Percentiles rank a stretch among this genome's conserved stretches.
phyloP scores from a whole-genome alignment of 148 eudicot species.

The Camellia japonica region DNA sequence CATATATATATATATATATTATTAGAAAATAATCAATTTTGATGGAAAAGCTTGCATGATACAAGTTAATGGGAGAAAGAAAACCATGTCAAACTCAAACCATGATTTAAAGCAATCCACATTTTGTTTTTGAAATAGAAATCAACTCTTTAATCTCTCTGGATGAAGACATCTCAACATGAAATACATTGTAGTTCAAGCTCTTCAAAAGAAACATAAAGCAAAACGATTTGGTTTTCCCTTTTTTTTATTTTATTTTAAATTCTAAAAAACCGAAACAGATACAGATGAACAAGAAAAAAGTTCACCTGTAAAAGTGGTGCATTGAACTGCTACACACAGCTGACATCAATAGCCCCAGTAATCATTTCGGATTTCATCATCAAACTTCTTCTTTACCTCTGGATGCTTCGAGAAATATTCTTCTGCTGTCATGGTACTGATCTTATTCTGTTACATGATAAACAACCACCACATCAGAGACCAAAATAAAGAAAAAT shows the following conservation, averaged over 20 bases:
- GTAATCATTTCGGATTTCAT: slow-evolving; percentile 91
- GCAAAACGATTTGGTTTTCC: slow-evolving; percentile 10
- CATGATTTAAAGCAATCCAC: background rate
- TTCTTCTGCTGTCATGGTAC: slow-evolving; percentile 99
- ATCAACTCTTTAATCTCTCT: background rate
- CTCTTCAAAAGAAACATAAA: slow-evolving; percentile 1
- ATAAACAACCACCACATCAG: background rate
- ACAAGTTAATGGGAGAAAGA: background rate
- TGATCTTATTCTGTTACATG: slow-evolving; percentile 63
- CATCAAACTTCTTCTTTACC: slow-evolving; percentile 93
- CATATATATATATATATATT: too few relatives aligned
- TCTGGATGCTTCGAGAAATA: slow-evolving; percentile 96
- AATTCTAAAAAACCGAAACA: slow-evolving; percentile 13
- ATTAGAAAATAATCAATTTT: background rate
- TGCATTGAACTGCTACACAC: slow-evolving; percentile 14
- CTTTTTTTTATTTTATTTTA: background rate
- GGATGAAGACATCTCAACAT: slow-evolving; percentile 6
- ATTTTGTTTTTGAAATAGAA: background rate
- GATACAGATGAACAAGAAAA: slow-evolving; percentile 9
- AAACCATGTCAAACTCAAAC: background rate
- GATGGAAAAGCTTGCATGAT: background rate
- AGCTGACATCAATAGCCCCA: slow-evolving; percentile 67
- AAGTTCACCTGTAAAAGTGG: slow-evolving; percentile 11
- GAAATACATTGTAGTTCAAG: slow-evolving; percentile 7
- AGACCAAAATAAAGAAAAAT: background rate